phyloP scores from a whole-genome alignment of 441 rosid species.

The Arabidopsis hybrid region DNA sequence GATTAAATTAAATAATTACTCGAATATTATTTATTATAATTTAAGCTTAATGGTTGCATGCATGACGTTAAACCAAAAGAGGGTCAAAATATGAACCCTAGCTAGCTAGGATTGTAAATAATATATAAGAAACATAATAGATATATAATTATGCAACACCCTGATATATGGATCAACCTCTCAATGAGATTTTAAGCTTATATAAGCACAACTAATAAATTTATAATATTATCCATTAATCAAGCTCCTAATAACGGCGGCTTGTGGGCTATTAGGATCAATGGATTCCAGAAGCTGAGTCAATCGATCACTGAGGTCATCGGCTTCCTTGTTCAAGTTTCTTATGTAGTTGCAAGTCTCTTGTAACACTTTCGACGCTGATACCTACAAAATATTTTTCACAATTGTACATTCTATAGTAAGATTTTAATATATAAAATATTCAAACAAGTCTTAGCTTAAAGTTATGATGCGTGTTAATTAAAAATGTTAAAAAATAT shows the following conservation, averaged over 20 bases:
- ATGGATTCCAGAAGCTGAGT: constrained; percentile 86
- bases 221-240: constrained; percentile 52
- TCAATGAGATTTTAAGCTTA: constrained; percentile 13
- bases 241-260: constrained; percentile 90
- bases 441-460: not conserved
- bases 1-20: constrained; percentile 4
- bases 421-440: not conserved
- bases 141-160: constrained; percentile 16
- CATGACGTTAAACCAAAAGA: constrained; percentile 33
- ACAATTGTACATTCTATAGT: constrained; percentile 10
- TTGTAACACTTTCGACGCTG: constrained; percentile 91
- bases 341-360: constrained; percentile 94
- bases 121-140: constrained; percentile 30
- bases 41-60: constrained; percentile 30
- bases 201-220: constrained; percentile 26
- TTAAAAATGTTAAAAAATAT: not conserved
- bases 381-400: constrained; percentile 54
- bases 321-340: constrained; percentile 85
- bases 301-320: constrained; percentile 86
- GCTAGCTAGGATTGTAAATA: constrained; percentile 15
- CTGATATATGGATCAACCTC: constrained; percentile 31
- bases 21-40: constrained; percentile 30
- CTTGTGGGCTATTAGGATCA: constrained; percentile 90
- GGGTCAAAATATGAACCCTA: constrained; percentile 41
- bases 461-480: constrained; percentile 15